Evolutionary conservation across 2,329 filamentous ascomycete species (phyloP).

Genomic region (Blastomyces percursus): DNA sequence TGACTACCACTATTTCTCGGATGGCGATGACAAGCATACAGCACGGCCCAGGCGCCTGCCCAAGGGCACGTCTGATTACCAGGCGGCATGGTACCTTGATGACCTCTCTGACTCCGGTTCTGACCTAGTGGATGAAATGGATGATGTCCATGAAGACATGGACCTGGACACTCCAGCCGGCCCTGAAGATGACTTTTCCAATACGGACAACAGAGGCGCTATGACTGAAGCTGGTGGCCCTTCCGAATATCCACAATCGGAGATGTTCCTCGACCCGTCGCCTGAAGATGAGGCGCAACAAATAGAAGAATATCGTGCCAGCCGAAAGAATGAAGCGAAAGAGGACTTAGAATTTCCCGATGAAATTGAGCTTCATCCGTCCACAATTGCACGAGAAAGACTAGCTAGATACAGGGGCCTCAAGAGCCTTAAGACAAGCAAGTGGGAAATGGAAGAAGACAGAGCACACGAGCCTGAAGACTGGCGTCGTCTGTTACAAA

Average conservation of each 20-base stretch:
- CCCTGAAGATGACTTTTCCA: slow-evolving; percentile 72
- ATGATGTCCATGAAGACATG: slow-evolving; percentile 47
- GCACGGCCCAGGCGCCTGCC: slow-evolving; percentile 65
- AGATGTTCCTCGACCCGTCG: slow-evolving; percentile 71
- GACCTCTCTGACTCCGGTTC: slow-evolving; percentile 76
- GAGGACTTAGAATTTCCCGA: slow-evolving; percentile 95
- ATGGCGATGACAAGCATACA: slow-evolving; percentile 63
- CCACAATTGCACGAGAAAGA: slow-evolving; percentile 74
- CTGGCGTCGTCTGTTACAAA: slow-evolving; percentile 73
- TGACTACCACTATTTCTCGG: slow-evolving; percentile 96
- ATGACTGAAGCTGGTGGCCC: slow-evolving; percentile 61
- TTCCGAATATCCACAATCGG: slow-evolving; percentile 87
- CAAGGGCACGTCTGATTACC: slow-evolving; percentile 85
- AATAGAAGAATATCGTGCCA: slow-evolving; percentile 67
- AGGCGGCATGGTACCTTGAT: slow-evolving; percentile 84
- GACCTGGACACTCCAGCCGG: slow-evolving; percentile 47
- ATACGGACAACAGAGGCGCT: slow-evolving; percentile 38
- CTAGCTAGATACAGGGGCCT: slow-evolving; percentile 78
- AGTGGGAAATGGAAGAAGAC: slow-evolving; percentile 85
- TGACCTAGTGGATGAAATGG: slow-evolving; percentile 65
- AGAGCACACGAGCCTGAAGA: slow-evolving; percentile 76
- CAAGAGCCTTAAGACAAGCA: slow-evolving; percentile 78
- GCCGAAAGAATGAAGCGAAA: slow-evolving; percentile 67
- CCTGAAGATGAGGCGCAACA: slow-evolving; percentile 77
- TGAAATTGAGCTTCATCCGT: slow-evolving; percentile 86